Percentiles rank a stretch among this genome's conserved stretches.
Evolutionary conservation across 345 rosid genomes (phyloP).

Genomic region (Eucalyptus cloeziana): DNA sequence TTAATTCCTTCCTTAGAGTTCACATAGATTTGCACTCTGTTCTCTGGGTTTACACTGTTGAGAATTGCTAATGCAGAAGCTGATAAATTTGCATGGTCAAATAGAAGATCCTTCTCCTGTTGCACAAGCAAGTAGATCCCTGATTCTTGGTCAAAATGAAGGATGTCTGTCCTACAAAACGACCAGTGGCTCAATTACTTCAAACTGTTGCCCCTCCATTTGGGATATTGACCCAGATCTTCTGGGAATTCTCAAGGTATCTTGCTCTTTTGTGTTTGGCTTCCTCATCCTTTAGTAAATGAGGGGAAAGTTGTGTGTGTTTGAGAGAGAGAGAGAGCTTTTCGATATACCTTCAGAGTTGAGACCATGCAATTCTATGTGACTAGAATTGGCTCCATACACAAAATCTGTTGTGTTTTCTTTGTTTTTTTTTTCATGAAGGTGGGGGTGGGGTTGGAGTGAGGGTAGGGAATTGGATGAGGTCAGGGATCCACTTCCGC

Average conservation of each 20-base stretch:
- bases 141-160: slow-evolving; percentile 61
- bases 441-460: not conserved
- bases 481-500: not conserved
- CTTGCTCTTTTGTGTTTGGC: not conserved
- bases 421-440: not conserved
- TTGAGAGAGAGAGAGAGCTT: not conserved
- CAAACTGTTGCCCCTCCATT: slow-evolving; percentile 52
- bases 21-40: not conserved
- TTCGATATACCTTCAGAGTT: not conserved
- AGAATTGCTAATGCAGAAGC: slow-evolving; percentile 51
- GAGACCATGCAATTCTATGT: not conserved
- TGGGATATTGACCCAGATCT: slow-evolving; percentile 66
- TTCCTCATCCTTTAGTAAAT: not conserved
- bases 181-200: slow-evolving; percentile 61
- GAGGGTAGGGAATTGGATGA: not conserved
- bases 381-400: not conserved
- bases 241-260: slow-evolving; percentile 72
- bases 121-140: slow-evolving; percentile 50
- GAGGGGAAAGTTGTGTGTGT: not conserved
- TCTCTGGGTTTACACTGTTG: not conserved
- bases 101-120: slow-evolving; percentile 90
- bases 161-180: slow-evolving; percentile 72
- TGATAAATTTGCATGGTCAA: slow-evolving; percentile 55
- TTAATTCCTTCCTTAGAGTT: not conserved
- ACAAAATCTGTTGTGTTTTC: not conserved